These are phyloP conservation scores for Boletellus deceptivus DNA, from an alignment of 1,284 basidiomycete genomes.

Conservation along the genomic window DNA sequence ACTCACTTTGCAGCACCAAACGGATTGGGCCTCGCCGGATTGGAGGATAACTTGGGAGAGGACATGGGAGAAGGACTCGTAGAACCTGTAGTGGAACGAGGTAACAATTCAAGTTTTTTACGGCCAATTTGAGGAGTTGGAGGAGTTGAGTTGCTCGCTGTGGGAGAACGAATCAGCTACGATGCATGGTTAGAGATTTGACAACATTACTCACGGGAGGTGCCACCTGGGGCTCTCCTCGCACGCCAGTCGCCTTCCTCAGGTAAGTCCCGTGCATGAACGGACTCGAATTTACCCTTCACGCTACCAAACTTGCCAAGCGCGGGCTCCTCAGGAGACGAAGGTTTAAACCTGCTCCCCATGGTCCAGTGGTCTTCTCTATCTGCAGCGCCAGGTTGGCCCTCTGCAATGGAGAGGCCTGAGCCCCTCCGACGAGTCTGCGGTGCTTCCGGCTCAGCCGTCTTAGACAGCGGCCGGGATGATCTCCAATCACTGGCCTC, in stretches of 20 bases:
- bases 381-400: slow-evolving; percentile 59
- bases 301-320: slow-evolving; percentile 51
- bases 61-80: slow-evolving; percentile 68
- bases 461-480: slow-evolving; percentile 45
- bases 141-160: slow-evolving; percentile 71
- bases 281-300: slow-evolving; percentile 52
- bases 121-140: slow-evolving; percentile 77
- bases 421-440: slow-evolving; percentile 54
- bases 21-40: slow-evolving; percentile 58
- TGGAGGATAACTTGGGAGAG: slow-evolving; percentile 62
- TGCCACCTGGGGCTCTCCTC: slow-evolving; percentile 44
- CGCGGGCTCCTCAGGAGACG: slow-evolving; percentile 38
- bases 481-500: slow-evolving; percentile 70
- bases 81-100: slow-evolving; percentile 65
- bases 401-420: slow-evolving; percentile 52
- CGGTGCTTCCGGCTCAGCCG: slow-evolving; percentile 47
- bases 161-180: slow-evolving; percentile 8
- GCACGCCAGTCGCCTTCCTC: slow-evolving; percentile 68
- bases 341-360: slow-evolving; percentile 68
- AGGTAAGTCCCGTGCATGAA: slow-evolving; percentile 43
- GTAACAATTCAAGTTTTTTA: slow-evolving; percentile 79
- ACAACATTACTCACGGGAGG: slow-evolving; percentile 53
- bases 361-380: slow-evolving; percentile 73
- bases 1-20: slow-evolving; percentile 84
- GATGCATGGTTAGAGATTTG: not conserved